These are phyloP conservation scores for Solanum piurae DNA, from an alignment of 257 asterid species.

Conservation along the genomic window DNA sequence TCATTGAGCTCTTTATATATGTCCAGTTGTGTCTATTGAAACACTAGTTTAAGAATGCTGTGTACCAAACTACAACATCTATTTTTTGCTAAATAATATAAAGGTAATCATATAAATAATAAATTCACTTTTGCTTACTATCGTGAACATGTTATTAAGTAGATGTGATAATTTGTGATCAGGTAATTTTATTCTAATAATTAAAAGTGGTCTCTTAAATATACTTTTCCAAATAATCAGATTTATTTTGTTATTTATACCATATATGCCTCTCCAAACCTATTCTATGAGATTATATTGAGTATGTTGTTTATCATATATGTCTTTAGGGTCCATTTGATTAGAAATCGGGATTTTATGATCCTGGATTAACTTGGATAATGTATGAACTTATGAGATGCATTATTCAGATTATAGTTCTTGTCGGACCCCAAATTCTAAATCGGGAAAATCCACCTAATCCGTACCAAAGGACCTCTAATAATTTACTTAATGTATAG, in stretches of 20 bases:
- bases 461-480: too few relatives aligned
- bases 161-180: neutral
- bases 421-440: neutral
- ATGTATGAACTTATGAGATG: neutral
- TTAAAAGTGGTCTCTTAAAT: neutral
- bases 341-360: too few relatives aligned
- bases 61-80: too few relatives aligned
- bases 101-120: too few relatives aligned
- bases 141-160: neutral
- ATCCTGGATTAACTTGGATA: neutral
- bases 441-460: neutral
- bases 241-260: too few relatives aligned
- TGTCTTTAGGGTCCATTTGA: neutral
- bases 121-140: too few relatives aligned
- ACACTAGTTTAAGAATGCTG: neutral
- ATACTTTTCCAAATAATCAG: too few relatives aligned
- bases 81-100: too few relatives aligned
- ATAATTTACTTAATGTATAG: too few relatives aligned
- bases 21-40: neutral
- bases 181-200: too few relatives aligned
- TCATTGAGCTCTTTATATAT: neutral
- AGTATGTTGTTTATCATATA: too few relatives aligned
- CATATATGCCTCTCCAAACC: neutral
- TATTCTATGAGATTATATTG: rapidly evolving
- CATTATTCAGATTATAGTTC: neutral